These are phyloP conservation scores for Aquilaria malaccensis DNA, from an alignment of 345 rosid genomes.

Conservation along the genomic window DNA sequence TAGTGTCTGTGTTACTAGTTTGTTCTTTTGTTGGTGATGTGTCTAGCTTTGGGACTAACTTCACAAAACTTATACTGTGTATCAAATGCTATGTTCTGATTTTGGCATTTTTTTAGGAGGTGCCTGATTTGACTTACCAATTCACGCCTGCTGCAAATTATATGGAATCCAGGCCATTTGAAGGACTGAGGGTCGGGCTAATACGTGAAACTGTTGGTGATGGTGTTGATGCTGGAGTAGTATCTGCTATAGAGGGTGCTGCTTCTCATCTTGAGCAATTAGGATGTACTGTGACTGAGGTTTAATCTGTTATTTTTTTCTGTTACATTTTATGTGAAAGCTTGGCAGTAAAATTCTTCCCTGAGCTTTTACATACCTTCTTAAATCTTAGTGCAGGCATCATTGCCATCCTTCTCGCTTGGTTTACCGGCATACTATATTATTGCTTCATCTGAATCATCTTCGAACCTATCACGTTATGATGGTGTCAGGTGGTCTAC, in stretches of 20 bases:
- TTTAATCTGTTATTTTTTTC: conserved; percentile 7
- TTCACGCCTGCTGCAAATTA: conserved; percentile 28
- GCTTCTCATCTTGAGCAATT: conserved; percentile 76
- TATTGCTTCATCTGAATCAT: conserved; percentile 85
- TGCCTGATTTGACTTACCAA: conserved; percentile 59
- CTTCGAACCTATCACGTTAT: conserved; percentile 84
- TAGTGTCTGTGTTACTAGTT: no score
- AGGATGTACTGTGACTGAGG: conserved; percentile 76
- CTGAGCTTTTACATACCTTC: not conserved
- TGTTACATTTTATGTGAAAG: not conserved
- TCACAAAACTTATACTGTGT: not conserved
- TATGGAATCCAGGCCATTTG: conserved; percentile 58
- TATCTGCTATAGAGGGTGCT: conserved; percentile 57
- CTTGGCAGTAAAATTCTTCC: no score
- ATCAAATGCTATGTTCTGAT: conserved; percentile 4
- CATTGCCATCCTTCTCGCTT: conserved; percentile 81
- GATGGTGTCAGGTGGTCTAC: conserved; percentile 73
- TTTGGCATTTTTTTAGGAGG: conserved; percentile 38
- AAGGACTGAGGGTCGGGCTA: conserved; percentile 78
- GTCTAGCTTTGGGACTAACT: no score
- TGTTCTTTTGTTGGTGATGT: no score
- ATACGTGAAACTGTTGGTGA: conserved; percentile 71
- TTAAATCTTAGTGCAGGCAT: conserved; percentile 38
- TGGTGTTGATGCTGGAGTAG: conserved; percentile 72
- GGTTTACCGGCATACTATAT: conserved; percentile 89